Evolutionary conservation across 2,329 filamentous ascomycete genomes (phyloP), one percentile per base, ranked within the genome.

Genomic region (Ophiognomonia clavigignenti-juglandacearum): DNA sequence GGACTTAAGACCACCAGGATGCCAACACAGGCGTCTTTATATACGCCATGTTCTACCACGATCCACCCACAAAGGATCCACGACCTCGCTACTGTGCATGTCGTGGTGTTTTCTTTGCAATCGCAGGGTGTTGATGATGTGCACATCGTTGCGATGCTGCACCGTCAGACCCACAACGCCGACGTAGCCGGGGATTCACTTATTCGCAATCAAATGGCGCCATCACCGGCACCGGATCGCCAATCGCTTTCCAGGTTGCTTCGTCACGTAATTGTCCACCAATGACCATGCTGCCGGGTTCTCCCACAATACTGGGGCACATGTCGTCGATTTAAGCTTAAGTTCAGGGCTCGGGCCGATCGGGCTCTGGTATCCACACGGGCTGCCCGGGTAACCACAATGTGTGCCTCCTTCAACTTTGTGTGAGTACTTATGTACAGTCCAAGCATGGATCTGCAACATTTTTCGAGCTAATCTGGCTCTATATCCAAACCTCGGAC

Each of bases 151-250:
- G n/a, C 27, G 26, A 50, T 43, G 39, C 39, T 31, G 34, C 48
- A 36, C 40, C 39, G 22, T 29, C 20, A 35, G 8, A 13, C 34
- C 35, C 27, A 6, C n/a, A 39, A 27, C 6, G 6, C 26, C 19
- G n/a, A 18, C 24, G 24, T 19, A 9, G 23, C 43, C 27, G 35
- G 9, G 11, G 11, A 26, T 40, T 46, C 13, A 14, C 23, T 26
- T 31, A 23, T 27, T 37, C 35, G 40, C 39, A 45, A 24, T 20
- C 16, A 38, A 34, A 50, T 50, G 39, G 37, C 48, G 43, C 48
- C 48, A 50, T 50, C 7, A 11, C n/a, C 26, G 36, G 20, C 36
- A 16, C 39, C 9, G 11, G 3, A 9, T 18, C 36, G 35, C 27
- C 44, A 35, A 32, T 26, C 34, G 27, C 11, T 44, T 27, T 22